A percentile compares a stretch with the other conserved stretches of the same genome.
Conservation (phyloP, 441 rosid genomes). For the Erodium trifolium region DNA sequence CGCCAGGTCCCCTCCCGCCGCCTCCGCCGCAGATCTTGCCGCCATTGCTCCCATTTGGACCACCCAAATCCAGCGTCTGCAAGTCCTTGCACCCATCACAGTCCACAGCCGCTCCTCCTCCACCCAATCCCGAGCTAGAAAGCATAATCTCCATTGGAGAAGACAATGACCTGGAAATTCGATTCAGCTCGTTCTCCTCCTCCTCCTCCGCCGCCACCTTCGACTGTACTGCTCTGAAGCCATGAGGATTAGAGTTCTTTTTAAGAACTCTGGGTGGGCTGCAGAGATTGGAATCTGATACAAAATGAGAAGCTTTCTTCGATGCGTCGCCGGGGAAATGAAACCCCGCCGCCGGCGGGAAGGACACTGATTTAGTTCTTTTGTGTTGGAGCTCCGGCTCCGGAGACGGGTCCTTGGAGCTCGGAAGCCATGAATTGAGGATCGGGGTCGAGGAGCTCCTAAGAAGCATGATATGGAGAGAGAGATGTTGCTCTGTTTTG, state of each 20-base stretch:
- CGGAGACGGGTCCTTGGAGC: background rate
- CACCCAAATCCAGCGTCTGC: background rate
- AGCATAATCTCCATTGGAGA: background rate
- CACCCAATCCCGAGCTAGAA: background rate
- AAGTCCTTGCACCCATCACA: background rate
- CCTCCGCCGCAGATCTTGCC: background rate
- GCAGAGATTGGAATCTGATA: background rate
- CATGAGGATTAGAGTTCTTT: background rate
- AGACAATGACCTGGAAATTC: background rate
- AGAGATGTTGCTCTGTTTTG: background rate
- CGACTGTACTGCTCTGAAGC: background rate
- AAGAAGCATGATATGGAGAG: background rate
- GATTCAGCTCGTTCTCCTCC: background rate
- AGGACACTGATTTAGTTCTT: background rate
- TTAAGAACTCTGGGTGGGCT: background rate
- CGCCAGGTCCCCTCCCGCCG: conserved; percentile 1
- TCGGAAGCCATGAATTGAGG: background rate
- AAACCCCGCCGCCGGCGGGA: background rate
- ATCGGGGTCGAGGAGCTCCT: conserved; percentile 1
- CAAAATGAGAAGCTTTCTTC: background rate
- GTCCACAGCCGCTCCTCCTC: background rate
- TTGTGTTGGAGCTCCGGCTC: background rate
- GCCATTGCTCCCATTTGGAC: background rate
- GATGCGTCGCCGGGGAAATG: background rate
- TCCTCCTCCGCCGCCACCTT: background rate